These are phyloP conservation scores for Deuterostichococcus epilithicus DNA, from an alignment of 139 green algal genomes.

Conservation along the genomic window DNA sequence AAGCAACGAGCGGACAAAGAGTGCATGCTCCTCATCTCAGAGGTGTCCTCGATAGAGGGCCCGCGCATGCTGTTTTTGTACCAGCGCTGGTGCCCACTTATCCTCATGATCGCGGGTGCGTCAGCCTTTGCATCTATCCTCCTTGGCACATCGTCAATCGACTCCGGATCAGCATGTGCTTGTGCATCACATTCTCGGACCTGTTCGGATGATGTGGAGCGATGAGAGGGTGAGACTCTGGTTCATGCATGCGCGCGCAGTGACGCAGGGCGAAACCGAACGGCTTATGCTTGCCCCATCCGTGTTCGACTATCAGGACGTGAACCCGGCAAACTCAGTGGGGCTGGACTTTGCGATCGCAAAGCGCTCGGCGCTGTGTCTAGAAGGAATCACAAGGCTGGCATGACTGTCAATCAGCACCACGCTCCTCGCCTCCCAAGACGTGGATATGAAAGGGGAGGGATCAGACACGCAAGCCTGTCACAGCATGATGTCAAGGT, in stretches of 20 bases:
- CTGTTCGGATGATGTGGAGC: neutral
- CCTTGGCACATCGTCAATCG: too few relatives aligned
- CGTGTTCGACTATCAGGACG: neutral
- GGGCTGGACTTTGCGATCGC: neutral
- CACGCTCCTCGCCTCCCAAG: too few relatives aligned
- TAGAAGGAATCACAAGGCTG: neutral
- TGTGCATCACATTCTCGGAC: too few relatives aligned
- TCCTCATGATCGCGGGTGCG: slow-evolving; percentile 1
- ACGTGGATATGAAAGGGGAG: too few relatives aligned
- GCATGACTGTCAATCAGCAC: too few relatives aligned
- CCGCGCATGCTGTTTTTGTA: slow-evolving; percentile 6
- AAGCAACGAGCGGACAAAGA: neutral
- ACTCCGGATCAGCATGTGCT: too few relatives aligned
- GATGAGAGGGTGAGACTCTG: neutral
- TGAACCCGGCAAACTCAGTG: neutral
- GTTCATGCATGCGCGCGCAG: too few relatives aligned
- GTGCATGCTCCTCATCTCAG: neutral
- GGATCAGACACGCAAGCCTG: too few relatives aligned
- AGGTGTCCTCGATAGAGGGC: neutral
- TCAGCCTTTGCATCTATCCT: too few relatives aligned
- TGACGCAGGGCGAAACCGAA: neutral
- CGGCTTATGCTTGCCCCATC: neutral
- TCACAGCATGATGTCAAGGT: too few relatives aligned
- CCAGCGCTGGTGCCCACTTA: slow-evolving; percentile 9
- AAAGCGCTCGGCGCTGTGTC: neutral